Evolutionary conservation across 2,329 filamentous ascomycete species (phyloP), one percentile per base, ranked within the genome.

Genomic region (Beauveria bassiana): DNA sequence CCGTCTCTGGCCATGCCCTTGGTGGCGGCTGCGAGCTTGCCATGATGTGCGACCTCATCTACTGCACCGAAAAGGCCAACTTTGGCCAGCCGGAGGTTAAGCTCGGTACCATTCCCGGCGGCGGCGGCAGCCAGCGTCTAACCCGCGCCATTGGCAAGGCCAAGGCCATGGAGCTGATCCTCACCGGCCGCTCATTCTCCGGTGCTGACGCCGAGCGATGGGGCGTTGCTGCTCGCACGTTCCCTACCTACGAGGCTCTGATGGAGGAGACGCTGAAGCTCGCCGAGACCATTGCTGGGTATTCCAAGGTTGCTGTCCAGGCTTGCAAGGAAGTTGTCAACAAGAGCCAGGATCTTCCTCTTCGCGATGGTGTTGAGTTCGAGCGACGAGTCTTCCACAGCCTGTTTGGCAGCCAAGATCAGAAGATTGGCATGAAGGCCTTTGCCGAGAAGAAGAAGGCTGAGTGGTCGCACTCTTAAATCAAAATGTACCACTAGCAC

Each of bases 1-100:
- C 95, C 26, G 93, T 99, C 3, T 95, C 95, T 10, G 95, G 95
- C 20, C 93, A 97, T 72, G 95, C 95, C 2, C 84, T 99, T 1
- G 95, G 95, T 28, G 95, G 95, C 59, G 95, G 95, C 52, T 99
- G 95, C 73, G 95, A 99, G 79, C 84, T 99, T 16, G 93, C 95
- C 55, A 89, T 99, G 81, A 99, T 98, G 95, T 91, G 89, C 71
- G 95, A 99, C 73, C 88, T 98, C 67, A 77, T 99, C 63, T 98
- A 98, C 81, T 95, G 90, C 77, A 93, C 90, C 2, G 82, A 87
- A 56, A 85, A 77, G 18, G 93, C 95, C 66, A 96, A 91, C 69
- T 97, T 99, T 72, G 95, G 95, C 14, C 95, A 98, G 78, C 95
- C 95, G 1, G 95, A 99, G 80, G 91, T 99, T 79, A 97, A 96